Percentiles rank a stretch among this genome's conserved stretches.
These are phyloP conservation scores for Trichosporon asahii DNA, from an alignment of 1,284 basidiomycete species.

Conservation along the genomic window DNA sequence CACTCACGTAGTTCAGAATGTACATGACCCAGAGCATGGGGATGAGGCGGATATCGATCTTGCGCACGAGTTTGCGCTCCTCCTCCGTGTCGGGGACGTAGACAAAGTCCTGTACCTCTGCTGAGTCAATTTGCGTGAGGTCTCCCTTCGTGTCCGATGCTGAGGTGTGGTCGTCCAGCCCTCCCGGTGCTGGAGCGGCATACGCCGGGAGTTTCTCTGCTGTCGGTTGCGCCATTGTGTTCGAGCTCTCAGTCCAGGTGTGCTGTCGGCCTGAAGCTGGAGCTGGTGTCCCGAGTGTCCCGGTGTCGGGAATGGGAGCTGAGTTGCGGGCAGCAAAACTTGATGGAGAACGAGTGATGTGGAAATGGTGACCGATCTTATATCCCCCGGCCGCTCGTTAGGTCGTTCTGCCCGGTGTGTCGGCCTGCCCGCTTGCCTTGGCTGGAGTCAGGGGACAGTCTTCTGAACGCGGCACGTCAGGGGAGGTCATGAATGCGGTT, in stretches of 20 bases:
- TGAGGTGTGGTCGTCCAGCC: background rate
- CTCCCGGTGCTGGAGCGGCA: background rate
- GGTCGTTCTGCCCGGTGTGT: background rate
- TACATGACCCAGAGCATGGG: conserved; percentile 44
- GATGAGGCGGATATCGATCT: conserved; percentile 48
- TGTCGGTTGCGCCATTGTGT: background rate
- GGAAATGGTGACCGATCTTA: background rate
- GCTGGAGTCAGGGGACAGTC: background rate
- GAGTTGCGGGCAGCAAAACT: background rate
- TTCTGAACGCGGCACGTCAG: background rate
- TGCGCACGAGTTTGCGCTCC: conserved; percentile 48
- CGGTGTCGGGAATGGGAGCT: background rate
- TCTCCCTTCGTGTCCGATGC: background rate
- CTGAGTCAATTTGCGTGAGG: background rate
- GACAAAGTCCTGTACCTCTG: background rate
- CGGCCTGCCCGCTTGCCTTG: no score
- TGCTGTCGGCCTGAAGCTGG: background rate
- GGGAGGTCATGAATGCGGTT: background rate
- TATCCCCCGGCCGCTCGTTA: background rate
- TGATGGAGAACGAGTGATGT: background rate
- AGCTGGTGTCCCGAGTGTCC: background rate
- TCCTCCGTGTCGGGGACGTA: conserved; percentile 43
- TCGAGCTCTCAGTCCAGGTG: background rate
- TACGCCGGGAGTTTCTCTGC: background rate
- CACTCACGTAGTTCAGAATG: conserved; percentile 23